Evolutionary conservation across 1,284 basidiomycete genomes (phyloP).

Genomic region (Thelephora terrestris): DNA sequence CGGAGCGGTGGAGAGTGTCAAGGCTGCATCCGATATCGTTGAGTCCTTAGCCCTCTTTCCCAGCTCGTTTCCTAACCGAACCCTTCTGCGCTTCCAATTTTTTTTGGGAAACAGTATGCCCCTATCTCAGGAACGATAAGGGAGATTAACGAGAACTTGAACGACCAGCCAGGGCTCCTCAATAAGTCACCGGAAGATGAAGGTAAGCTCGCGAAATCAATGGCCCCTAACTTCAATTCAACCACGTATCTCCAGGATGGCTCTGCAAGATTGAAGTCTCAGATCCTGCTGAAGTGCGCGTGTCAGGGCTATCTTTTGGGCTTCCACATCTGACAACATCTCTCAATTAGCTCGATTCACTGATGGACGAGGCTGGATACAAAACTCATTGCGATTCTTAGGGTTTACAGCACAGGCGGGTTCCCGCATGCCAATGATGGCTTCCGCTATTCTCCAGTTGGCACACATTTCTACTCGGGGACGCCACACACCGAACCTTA

Average conservation of each 20-base stretch:
- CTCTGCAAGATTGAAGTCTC: constrained; percentile 88
- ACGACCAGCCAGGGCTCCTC: constrained; percentile 67
- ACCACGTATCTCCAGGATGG: constrained; percentile 58
- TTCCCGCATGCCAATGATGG: too few species aligned
- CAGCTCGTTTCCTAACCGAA: constrained; percentile 2
- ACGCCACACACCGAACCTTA: neutral
- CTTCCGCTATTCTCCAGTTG: too few species aligned
- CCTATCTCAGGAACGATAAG: constrained; percentile 82
- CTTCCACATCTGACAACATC: neutral
- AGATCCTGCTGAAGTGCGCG: constrained; percentile 59
- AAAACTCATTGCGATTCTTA: constrained; percentile 55
- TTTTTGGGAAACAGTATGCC: constrained; percentile 54
- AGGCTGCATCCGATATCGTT: constrained; percentile 94
- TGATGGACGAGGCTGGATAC: constrained; percentile 78
- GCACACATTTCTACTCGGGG: too few species aligned
- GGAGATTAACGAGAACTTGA: constrained; percentile 71
- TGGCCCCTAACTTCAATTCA: constrained; percentile 3
- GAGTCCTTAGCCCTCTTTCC: constrained; percentile 19
- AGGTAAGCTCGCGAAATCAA: constrained; percentile 42
- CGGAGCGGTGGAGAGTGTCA: constrained; percentile 96
- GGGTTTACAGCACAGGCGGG: too few species aligned
- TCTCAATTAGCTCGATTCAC: constrained; percentile 47
- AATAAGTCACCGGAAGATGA: constrained; percentile 85
- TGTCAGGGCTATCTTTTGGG: neutral
- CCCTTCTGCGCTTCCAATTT: neutral